Percentiles rank a stretch among this genome's conserved stretches.
phyloP scores from a whole-genome alignment of 768 basidiomycete species.

The Serendipita sp. region DNA sequence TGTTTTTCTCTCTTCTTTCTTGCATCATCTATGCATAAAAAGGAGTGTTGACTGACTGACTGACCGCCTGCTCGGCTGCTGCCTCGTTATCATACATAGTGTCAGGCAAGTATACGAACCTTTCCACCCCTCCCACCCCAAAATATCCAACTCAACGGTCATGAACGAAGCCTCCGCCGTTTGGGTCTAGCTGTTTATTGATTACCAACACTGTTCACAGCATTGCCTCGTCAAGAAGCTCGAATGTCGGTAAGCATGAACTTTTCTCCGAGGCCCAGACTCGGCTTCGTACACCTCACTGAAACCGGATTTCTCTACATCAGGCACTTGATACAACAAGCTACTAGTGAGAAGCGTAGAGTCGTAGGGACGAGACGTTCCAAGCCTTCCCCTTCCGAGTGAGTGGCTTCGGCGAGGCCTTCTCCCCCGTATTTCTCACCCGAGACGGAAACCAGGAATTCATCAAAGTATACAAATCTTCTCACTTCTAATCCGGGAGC shows the following conservation, averaged over 20 bases:
- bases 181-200: background rate
- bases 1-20: conserved; percentile 11
- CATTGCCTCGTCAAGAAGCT: conserved; percentile 80
- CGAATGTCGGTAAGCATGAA: conserved; percentile 67
- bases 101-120: conserved; percentile 8
- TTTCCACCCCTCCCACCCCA: background rate
- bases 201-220: conserved; percentile 25
- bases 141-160: no score
- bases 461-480: background rate
- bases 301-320: background rate
- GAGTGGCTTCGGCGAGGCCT: conserved; percentile 20
- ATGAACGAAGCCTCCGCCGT: background rate
- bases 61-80: no score
- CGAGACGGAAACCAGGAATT: background rate
- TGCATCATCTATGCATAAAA: no score
- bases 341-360: conserved; percentile 64
- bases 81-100: conserved; percentile 8
- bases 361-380: conserved; percentile 44
- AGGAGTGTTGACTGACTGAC: no score
- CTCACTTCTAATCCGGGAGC: background rate
- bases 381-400: conserved; percentile 41
- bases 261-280: conserved; percentile 12
- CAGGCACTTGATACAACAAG: conserved; percentile 71
- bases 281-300: background rate
- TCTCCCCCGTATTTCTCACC: conserved; percentile 14